phyloP scores from a whole-genome alignment of 2,329 filamentous ascomycete genomes.

The Fusarium sp. region DNA sequence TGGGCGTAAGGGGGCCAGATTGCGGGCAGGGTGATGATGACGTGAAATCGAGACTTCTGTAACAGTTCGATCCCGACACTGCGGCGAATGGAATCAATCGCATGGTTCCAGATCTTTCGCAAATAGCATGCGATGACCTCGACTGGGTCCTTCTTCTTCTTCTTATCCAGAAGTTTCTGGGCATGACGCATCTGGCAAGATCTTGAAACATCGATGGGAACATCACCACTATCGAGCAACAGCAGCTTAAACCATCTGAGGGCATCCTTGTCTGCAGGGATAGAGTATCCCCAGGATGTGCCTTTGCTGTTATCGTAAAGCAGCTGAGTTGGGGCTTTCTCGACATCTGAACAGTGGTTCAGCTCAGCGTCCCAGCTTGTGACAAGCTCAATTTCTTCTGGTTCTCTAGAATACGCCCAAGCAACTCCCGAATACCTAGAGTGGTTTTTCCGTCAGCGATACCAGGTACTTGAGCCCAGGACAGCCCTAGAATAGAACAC shows the following conservation, averaged over 20 bases:
- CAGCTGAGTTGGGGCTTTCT: slow-evolving; percentile 48
- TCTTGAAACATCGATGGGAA: slow-evolving; percentile 30
- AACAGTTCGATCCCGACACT: slow-evolving; percentile 18
- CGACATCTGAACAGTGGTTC: slow-evolving; percentile 39
- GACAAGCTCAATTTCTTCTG: slow-evolving; percentile 45
- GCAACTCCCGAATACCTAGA: slow-evolving; percentile 54
- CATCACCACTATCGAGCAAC: slow-evolving; percentile 47
- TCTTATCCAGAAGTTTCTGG: neutral
- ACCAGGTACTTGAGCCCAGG: too few species aligned
- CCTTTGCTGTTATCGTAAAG: neutral
- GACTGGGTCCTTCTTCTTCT: slow-evolving; percentile 40
- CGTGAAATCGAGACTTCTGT: slow-evolving; percentile 44
- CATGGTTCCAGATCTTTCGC: slow-evolving; percentile 47
- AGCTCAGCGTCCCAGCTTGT: slow-evolving; percentile 45
- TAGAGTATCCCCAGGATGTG: slow-evolving; percentile 48
- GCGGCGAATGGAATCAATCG: slow-evolving; percentile 39
- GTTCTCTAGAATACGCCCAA: slow-evolving; percentile 48
- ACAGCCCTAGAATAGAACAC: too few species aligned
- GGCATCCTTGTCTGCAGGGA: slow-evolving; percentile 35
- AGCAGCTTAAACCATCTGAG: slow-evolving; percentile 57
- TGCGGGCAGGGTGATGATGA: slow-evolving; percentile 56
- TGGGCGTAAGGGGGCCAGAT: slow-evolving; percentile 56
- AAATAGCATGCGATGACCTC: slow-evolving; percentile 49
- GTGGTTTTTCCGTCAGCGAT: neutral
- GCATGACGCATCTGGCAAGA: slow-evolving; percentile 39